Conservation (phyloP, 2,329 filamentous ascomycete genomes). For the Paradendryphiella salina region DNA sequence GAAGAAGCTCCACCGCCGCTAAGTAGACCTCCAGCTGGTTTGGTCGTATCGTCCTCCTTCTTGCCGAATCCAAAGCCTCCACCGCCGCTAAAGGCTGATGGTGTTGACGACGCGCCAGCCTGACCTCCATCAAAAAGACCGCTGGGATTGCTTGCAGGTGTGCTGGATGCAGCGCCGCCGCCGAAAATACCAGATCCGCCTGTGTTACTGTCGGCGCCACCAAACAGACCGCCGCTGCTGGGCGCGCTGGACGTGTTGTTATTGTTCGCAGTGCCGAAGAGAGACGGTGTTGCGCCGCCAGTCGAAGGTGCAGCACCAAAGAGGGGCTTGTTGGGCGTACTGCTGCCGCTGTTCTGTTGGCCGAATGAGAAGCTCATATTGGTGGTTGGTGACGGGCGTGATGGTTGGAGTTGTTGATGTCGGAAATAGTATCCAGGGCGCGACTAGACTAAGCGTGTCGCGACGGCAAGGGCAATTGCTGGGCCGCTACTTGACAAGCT, state of each 20-base stretch:
- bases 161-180: constrained; percentile 27
- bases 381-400: constrained; percentile 20
- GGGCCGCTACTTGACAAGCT: constrained; percentile 3
- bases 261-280: constrained; percentile 33
- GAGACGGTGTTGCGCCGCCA: constrained; percentile 26
- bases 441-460: constrained; percentile 1
- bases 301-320: constrained; percentile 34
- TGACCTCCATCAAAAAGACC: constrained; percentile 34
- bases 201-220: constrained; percentile 15
- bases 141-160: constrained; percentile 35
- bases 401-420: constrained; percentile 2
- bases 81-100: constrained; percentile 14
- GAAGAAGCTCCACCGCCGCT: constrained; percentile 16
- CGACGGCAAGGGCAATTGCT: background rate
- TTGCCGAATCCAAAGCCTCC: constrained; percentile 26
- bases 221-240: constrained; percentile 23
- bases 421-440: constrained; percentile 3
- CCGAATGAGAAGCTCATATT: constrained; percentile 42
- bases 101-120: constrained; percentile 28
- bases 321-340: constrained; percentile 38
- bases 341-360: constrained; percentile 20
- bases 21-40: constrained; percentile 28
- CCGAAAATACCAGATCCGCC: constrained; percentile 33
- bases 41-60: constrained; percentile 27
- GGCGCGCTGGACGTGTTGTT: constrained; percentile 22